These are phyloP conservation scores for Davidsoniella australis DNA, from an alignment of 2,329 filamentous ascomycete species.

Conservation along the genomic window DNA sequence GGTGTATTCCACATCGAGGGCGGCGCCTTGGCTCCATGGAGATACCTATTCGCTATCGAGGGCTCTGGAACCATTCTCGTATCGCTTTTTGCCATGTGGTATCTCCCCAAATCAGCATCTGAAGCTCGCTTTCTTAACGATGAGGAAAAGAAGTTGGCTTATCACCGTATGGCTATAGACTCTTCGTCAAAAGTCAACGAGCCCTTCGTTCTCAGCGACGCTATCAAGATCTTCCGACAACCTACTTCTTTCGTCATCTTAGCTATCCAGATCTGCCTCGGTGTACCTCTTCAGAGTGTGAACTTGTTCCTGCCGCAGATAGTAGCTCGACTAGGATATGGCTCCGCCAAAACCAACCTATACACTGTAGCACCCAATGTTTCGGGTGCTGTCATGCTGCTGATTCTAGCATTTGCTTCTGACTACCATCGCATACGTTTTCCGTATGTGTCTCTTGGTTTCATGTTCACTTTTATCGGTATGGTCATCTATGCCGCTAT, in stretches of 20 bases:
- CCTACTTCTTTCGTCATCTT: constrained; percentile 33
- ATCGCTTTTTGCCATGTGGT: constrained; percentile 48
- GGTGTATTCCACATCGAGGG: constrained; percentile 30
- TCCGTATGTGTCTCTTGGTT: constrained; percentile 58
- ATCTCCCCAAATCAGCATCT: constrained; percentile 47
- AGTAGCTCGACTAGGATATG: constrained; percentile 30
- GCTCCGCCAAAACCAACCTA: constrained; percentile 48
- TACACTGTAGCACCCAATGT: constrained; percentile 71
- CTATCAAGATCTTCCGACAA: constrained; percentile 33
- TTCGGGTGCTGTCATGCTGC: constrained; percentile 52
- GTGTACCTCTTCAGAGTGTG: constrained; percentile 39
- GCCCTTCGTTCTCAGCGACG: constrained; percentile 32
- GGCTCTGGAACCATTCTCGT: constrained; percentile 41
- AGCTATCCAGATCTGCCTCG: constrained; percentile 40
- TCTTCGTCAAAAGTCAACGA: constrained; percentile 45
- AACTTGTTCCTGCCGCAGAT: constrained; percentile 39
- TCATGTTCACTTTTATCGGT: constrained; percentile 56
- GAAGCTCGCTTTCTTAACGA: constrained; percentile 47
- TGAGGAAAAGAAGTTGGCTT: constrained; percentile 51
- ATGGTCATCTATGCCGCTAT: constrained; percentile 67
- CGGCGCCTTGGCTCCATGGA: constrained; percentile 25
- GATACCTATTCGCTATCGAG: constrained; percentile 38
- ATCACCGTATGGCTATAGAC: constrained; percentile 59
- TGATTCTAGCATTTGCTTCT: constrained; percentile 54
- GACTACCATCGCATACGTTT: constrained; percentile 51